These are phyloP conservation scores for Ustilago trichophora DNA, from an alignment of 1,284 basidiomycete species.

Conservation along the genomic window DNA sequence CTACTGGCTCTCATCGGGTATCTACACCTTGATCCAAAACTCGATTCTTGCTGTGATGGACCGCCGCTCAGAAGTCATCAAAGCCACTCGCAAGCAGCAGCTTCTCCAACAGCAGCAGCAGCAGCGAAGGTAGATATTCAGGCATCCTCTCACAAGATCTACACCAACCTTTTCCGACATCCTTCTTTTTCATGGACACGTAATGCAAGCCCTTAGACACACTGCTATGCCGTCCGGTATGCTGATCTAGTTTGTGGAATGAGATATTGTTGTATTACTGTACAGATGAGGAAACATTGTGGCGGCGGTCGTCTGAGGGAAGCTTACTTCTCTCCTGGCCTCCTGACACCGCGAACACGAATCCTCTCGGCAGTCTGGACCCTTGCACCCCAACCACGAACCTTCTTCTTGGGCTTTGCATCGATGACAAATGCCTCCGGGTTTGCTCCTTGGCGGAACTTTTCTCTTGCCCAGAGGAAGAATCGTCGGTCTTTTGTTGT, in stretches of 20 bases:
- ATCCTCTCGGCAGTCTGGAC: constrained; percentile 74
- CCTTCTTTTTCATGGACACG: background rate
- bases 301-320: background rate
- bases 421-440: constrained; percentile 75
- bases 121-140: constrained; percentile 5
- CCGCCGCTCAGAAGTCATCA: constrained; percentile 41
- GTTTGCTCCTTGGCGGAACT: constrained; percentile 73
- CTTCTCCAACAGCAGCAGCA: constrained; percentile 22
- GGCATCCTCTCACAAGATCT: too few relatives aligned
- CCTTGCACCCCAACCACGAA: constrained; percentile 75
- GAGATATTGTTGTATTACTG: background rate
- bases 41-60: constrained; percentile 71
- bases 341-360: constrained; percentile 54
- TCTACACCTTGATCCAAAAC: constrained; percentile 80
- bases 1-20: constrained; percentile 84
- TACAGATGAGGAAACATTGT: constrained; percentile 15
- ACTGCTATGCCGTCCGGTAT: background rate
- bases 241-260: background rate
- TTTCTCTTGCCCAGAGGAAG: constrained; percentile 82
- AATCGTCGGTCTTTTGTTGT: constrained; percentile 77
- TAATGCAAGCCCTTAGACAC: background rate
- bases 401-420: constrained; percentile 75
- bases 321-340: constrained; percentile 59
- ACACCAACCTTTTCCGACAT: too few relatives aligned
- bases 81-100: constrained; percentile 23